Base-by-base conservation (phyloP, 2,329 filamentous ascomycete species). In the Alternaria rosae region DNA sequence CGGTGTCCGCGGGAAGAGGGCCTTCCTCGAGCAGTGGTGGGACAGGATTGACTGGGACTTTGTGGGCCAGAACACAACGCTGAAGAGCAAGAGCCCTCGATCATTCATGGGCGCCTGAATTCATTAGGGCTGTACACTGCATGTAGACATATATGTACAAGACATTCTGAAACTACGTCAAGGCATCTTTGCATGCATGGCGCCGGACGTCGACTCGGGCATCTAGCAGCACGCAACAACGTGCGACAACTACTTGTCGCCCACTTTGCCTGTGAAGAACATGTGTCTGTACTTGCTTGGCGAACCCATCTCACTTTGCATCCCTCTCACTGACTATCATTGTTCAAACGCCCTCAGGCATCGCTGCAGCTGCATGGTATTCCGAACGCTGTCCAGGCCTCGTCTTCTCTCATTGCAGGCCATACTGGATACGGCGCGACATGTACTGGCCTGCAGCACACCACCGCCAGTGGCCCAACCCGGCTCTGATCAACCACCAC, bases 1-100 rank as follows among this genome's bases (percentile, higher is more conserved):
- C 80, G 90, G 90, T 6, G 79, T 89, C 58, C 85, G 84, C 45
- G 93, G 92, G 52, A 99, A 97, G 88, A 83, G 85, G 55, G 81
- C 83, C 54, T 99, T 88, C 79, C 84, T 94, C 55, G 86, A 91
- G 76, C 85, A 85, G 43, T 98, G 94, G 94, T 99, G 95, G 95
- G 82, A 92, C 53, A 84, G 84, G 55, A 90, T 99, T 69, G 88
- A 99, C 81, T 99, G 95, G 95, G 82, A 89, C 52, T 84, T 86
- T 64, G 94, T 97, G 52, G 68, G 76, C 56, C 68, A 76, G 59
- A 62, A 65, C 42, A 63, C 57, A n/a, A 67, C 63, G 9, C 52
- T 68, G n/a, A 25, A 38, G 35, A 38, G 35, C 35, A 38, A 38
- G 35, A 38, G 35, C 35, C 35, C 35, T 38, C 35, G 35, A 38